These are phyloP conservation scores for Fraxinus sp. DNA, from an alignment of 305 asterid genomes.

Conservation along the genomic window DNA sequence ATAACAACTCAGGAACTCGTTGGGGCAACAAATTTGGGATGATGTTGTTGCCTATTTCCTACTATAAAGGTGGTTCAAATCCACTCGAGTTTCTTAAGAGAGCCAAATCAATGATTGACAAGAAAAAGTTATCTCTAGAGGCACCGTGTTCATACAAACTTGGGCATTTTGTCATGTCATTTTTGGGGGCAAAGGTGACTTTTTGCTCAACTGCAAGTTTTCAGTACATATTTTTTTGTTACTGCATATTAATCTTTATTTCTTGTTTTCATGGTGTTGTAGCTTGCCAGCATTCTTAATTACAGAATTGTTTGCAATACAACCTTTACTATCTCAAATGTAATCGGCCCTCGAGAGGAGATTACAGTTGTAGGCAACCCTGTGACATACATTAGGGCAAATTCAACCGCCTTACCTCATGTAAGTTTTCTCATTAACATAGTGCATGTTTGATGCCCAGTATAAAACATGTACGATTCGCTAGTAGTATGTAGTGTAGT, in stretches of 20 bases:
- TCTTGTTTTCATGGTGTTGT: not conserved
- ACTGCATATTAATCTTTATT: not conserved
- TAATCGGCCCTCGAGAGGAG: slow-evolving; percentile 73
- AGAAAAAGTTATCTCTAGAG: slow-evolving; percentile 69
- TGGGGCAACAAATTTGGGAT: slow-evolving; percentile 81
- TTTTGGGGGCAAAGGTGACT: slow-evolving; percentile 61
- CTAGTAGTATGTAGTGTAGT: not conserved
- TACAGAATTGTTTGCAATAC: slow-evolving; percentile 68
- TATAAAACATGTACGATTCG: not conserved
- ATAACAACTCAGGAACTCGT: slow-evolving; percentile 24
- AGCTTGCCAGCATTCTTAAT: slow-evolving; percentile 54
- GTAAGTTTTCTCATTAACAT: slow-evolving; percentile 33
- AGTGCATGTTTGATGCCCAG: not conserved
- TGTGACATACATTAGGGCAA: slow-evolving; percentile 48
- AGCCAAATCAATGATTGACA: slow-evolving; percentile 70
- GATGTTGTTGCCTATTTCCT: slow-evolving; percentile 58
- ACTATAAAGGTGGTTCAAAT: slow-evolving; percentile 39
- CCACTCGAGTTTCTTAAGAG: slow-evolving; percentile 57
- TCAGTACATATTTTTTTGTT: not conserved
- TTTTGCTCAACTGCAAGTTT: not conserved
- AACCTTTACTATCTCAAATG: slow-evolving; percentile 65
- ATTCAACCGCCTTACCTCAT: slow-evolving; percentile 60
- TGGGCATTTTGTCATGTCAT: slow-evolving; percentile 37
- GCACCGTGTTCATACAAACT: slow-evolving; percentile 56
- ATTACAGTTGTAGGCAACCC: slow-evolving; percentile 56